Base-by-base conservation (phyloP, 2,329 filamentous ascomycete genomes). In the Neonectria faginata region DNA sequence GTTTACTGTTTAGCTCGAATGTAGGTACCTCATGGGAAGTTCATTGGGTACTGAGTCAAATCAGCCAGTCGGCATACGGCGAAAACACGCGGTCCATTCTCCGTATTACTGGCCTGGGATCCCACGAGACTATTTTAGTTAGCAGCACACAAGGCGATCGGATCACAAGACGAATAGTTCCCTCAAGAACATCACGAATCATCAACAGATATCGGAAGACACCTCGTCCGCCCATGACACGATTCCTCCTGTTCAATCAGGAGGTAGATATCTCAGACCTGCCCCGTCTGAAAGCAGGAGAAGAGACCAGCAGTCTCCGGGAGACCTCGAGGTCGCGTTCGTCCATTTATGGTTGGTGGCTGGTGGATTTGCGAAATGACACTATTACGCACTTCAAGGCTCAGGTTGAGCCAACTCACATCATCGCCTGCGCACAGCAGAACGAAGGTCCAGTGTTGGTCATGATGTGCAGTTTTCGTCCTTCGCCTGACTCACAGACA, bases 311-410 rank as follows among this genome's bases (percentile, higher is more conserved):
- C 10, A 31, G 9, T 31, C 29, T 11, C 2, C 29, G 9, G 29
- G 9, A 11, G 29, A 10, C 2, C 10, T 2, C 29, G 3, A 11
- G 2, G 3, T 11, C 2, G 10, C 3, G 12, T 12, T 3, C 1
- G 12, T 8, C 5, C 16, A 47, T 16, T 12, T 8, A 2, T 25
- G 12, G 6, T 16, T 47, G 22, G 20, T 25, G 18, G 5, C 20
- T 47, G 11, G 20, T 47, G 2, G 44, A 47, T 18, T 8, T 25
- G 3, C 22, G 8, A 9, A 25, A 25, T 12, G 3, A 3, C n/a
- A 18, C 25, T 6, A 12, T 47, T 16, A 27, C 44, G 14, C 11
- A 27, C 25, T 47, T 47, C 11, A 14, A 7, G 5, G 44, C 44
- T 3, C 27, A 7, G 3, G 22, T 14, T 3, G 16, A 14, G 44